Base-by-base conservation (phyloP, 2,329 filamentous ascomycete species). In the Onygena corvina region DNA sequence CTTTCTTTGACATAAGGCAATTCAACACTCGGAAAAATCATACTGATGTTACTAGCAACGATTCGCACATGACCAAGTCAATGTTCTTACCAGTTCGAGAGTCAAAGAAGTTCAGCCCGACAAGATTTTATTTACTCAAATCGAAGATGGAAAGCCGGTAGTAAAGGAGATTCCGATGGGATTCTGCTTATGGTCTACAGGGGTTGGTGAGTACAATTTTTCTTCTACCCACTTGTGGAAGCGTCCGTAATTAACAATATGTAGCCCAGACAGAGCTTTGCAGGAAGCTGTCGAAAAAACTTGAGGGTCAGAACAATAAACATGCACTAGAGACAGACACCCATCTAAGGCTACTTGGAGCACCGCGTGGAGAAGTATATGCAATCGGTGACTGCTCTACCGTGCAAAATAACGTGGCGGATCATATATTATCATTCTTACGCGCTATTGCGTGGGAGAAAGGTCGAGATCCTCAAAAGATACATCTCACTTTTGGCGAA, bases 141-240 rank as follows among this genome's bases (percentile, higher is more conserved):
- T 86, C 61, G 77, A 84, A 2, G 72, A 87, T 48, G 88, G 87
- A 36, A 77, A 80, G 25, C 67, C 81, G 0, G 59, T 94, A n/a
- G 84, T 81, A 20, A 98, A 98, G 65, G 92, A 98, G 60, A 79
- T 98, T 0, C 90, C 92, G 0, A 89, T 87, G 73, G 92, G 88
- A 23, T 94, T 98, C 71, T 96, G 92, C 59, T 74, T 98, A 11
- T 98, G 92, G 92, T 96, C 92, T 0, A 98, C 92, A 0, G 92
- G 92, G 53, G 90, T 98, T 29, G 67, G 70, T 72, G 60, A 61
- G 70, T 64, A 25, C 7, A 33, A 16, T 16, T 11, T 18, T n/a
- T n/a, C n/a, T n/a, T n/a, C n/a, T n/a, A n/a, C n/a, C 7, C 33
- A 12, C 16, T 21, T 30, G 12, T 14, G 12, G n/a, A 6, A 4